Percentiles rank a stretch among this genome's conserved stretches.
Conservation (phyloP, 2,329 filamentous ascomycete species). For the Scytalidium lignicola region DNA sequence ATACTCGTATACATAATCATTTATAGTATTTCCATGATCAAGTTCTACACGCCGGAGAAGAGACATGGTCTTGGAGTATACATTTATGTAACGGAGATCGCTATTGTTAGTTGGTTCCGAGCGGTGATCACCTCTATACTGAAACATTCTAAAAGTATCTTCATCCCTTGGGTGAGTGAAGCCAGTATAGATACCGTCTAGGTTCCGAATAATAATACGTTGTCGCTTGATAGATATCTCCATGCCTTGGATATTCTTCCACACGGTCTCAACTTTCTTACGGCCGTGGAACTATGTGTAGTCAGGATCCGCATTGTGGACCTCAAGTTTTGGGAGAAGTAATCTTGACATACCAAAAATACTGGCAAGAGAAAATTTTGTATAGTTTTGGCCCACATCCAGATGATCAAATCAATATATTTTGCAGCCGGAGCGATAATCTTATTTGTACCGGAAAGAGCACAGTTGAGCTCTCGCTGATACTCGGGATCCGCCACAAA, state of each 20-base stretch:
- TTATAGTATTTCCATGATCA: constrained; percentile 31
- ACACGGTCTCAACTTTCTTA: constrained; percentile 39
- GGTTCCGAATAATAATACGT: constrained; percentile 38
- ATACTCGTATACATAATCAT: constrained; percentile 47
- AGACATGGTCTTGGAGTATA: constrained; percentile 41
- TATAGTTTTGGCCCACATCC: constrained; percentile 39
- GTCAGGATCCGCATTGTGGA: neutral
- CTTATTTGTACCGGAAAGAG: constrained; percentile 31
- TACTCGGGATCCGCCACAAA: constrained; percentile 39
- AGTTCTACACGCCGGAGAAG: constrained; percentile 28
- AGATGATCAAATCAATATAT: constrained; percentile 35
- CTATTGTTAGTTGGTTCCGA: constrained; percentile 37
- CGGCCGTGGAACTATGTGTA: constrained; percentile 34
- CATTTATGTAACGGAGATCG: constrained; percentile 38
- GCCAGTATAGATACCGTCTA: constrained; percentile 42
- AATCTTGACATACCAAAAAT: constrained; percentile 29
- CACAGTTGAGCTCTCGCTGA: constrained; percentile 38
- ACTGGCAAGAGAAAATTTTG: constrained; percentile 40
- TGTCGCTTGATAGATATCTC: constrained; percentile 41
- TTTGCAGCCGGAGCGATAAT: constrained; percentile 30
- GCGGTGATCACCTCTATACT: constrained; percentile 12
- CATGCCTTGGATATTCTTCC: constrained; percentile 44
- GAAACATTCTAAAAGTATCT: constrained; percentile 9
- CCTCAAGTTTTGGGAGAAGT: neutral
- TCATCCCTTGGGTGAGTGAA: constrained; percentile 28